Conservation (phyloP, 306 rosid species). For the Glycyrrhiza uralensis region DNA sequence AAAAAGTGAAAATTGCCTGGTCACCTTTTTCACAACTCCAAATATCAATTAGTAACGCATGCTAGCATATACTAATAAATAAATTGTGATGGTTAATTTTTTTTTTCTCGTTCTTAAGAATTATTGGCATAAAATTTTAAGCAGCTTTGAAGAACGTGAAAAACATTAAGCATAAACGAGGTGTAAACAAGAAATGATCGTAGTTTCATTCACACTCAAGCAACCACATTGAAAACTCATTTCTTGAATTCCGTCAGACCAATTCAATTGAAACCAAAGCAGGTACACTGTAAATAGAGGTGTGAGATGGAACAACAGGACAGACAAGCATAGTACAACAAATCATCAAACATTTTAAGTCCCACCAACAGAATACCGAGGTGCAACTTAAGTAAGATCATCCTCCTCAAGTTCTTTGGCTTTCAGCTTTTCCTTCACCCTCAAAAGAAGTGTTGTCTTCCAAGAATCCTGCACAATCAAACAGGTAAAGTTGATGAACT, state of each 20-base stretch:
- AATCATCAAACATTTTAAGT: constrained; percentile 40
- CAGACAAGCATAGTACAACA: constrained; percentile 30
- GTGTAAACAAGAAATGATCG: neutral
- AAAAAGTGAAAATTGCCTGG: too few relatives aligned
- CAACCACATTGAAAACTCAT: constrained; percentile 11
- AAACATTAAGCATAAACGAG: neutral
- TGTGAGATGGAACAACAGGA: constrained; percentile 24
- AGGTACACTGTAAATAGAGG: constrained; percentile 30
- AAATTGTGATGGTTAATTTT: neutral
- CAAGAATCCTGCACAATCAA: constrained; percentile 69
- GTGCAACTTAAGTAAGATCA: constrained; percentile 67
- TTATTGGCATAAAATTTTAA: neutral
- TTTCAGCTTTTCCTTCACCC: constrained; percentile 96
- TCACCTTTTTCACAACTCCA: too few relatives aligned
- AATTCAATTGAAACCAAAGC: constrained; percentile 28
- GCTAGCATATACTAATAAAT: neutral
- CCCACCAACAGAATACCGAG: constrained; percentile 6
- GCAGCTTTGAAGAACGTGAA: neutral
- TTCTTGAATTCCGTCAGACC: constrained; percentile 24
- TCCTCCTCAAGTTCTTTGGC: constrained; percentile 98
- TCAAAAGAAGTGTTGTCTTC: constrained; percentile 91
- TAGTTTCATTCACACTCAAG: neutral
- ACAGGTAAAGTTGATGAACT: neutral
- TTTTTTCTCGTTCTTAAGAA: neutral
- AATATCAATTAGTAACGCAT: too few relatives aligned